phyloP scores from a whole-genome alignment of 805 yeast genomes.

The Saturnispora saitoi region DNA sequence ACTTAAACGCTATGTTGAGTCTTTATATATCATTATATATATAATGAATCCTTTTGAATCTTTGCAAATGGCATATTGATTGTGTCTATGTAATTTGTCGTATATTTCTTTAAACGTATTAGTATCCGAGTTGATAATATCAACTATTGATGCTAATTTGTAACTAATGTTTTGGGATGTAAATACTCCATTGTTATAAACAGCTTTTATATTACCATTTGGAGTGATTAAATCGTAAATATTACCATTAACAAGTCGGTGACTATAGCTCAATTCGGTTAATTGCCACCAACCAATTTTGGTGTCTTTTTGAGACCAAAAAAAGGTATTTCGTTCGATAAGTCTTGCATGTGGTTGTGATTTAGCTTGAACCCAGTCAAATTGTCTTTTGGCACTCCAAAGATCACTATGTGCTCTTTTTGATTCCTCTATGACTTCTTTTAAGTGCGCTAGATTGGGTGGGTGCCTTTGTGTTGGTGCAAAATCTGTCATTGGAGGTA shows the following conservation, averaged over 20 bases:
- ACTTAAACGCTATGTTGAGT: not conserved
- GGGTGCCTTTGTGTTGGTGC: constrained; percentile 1
- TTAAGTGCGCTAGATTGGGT: constrained; percentile 2
- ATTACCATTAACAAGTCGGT: not conserved
- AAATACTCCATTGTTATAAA: not conserved
- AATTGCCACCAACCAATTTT: constrained; percentile 1
- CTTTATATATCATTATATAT: not conserved
- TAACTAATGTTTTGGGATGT: not conserved
- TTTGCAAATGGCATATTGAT: not conserved
- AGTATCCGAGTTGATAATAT: not conserved
- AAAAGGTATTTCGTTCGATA: not conserved
- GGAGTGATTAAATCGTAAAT: not conserved
- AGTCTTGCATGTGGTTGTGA: not conserved
- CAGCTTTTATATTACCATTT: not conserved
- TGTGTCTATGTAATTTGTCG: not conserved
- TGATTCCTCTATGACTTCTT: constrained; percentile 5
- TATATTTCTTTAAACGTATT: not conserved
- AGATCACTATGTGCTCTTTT: not conserved
- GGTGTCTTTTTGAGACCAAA: constrained; percentile 3
- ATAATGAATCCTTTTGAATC: not conserved
- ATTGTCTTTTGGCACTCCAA: constrained; percentile 6
- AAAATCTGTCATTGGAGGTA: constrained; percentile 1
- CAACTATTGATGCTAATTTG: not conserved
- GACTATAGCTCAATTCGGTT: not conserved
- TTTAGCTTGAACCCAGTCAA: constrained; percentile 6